Evolutionary conservation across 2,329 filamentous ascomycete species (phyloP).

Genomic region (Aspergillus oerlinghausenensis): DNA sequence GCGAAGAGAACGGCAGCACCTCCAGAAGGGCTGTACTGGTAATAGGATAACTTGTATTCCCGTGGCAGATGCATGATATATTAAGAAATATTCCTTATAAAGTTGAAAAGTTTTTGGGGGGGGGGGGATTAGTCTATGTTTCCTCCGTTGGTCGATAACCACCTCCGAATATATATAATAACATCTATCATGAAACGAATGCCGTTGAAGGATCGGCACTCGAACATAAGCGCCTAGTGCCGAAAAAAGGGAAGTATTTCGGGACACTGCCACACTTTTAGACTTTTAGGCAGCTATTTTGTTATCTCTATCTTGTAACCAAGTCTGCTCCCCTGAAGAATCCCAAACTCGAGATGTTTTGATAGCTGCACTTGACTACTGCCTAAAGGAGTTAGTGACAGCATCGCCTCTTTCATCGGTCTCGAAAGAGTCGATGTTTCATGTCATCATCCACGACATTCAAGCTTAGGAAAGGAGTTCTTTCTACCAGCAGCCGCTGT

Average conservation of each 20-base stretch:
- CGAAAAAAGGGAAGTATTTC: not conserved
- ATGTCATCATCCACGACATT: not conserved
- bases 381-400: not conserved
- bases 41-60: slow-evolving; percentile 8
- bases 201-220: not conserved
- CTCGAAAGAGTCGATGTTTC: not conserved
- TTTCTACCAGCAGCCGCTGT: too few relatives aligned
- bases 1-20: slow-evolving; percentile 25
- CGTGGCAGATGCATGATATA: not conserved
- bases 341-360: not conserved
- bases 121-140: not conserved
- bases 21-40: slow-evolving; percentile 25
- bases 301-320: not conserved
- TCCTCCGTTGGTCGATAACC: not conserved
- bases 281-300: not conserved
- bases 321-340: not conserved
- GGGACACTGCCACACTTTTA: not conserved
- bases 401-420: not conserved
- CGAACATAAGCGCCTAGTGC: not conserved
- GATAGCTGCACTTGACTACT: too few relatives aligned
- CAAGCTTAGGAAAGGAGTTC: not conserved
- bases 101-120: not conserved
- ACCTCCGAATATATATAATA: not conserved
- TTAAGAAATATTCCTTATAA: not conserved
- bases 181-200: not conserved